Base-by-base conservation (phyloP, 2,329 filamentous ascomycete genomes). In the Trichothecium sympodiale region DNA sequence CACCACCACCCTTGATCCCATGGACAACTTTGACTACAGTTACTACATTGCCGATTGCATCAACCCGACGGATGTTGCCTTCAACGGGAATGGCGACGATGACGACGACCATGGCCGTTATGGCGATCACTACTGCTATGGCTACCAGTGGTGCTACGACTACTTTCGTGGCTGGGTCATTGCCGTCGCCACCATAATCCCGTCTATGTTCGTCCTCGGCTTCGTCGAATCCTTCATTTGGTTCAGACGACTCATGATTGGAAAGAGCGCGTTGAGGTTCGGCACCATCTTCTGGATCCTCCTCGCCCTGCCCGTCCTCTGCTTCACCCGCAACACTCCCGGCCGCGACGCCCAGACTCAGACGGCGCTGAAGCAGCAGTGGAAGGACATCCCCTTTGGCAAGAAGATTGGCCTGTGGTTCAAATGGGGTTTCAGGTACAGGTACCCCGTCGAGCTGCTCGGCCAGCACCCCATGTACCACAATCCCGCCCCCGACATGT, bases 161-260 rank as follows among this genome's bases (percentile, higher is more conserved):
- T 40, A 26, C 6, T 10, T 34, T 10, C 20, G 10, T 10, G 20
- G 20, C 8, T 48, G 42, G 45, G 39, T 50, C 28, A 46, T 56
- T n/a, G 42, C 49, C 10, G 14, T 56, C 2, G 47, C 45, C 5
- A 31, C 38, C 8, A 17, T 55, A 14, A 29, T 56, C 17, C 51
- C 51, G 0, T n/a, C 41, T 10, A 16, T 56, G 10, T 54, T 55
- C 36, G 17, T 55, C 8, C 38, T 52, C 4, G 51, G 52, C 18
- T 54, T 52, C 38, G 7, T 51, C 16, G 52, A 55, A 35, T 53
- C 48, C 16, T 55, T 43, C 39, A 40, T 50, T 31, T 56, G 54
- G 53, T 55, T 53, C 42, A 43, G 44, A n/a, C 40, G 49, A 15
- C 36, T 55, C 34, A 56, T 56, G 51, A 39, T 43, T 4, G 53